These are phyloP conservation scores for Cyanodermella asteris DNA, from an alignment of 2,329 filamentous ascomycete genomes.

Conservation along the genomic window DNA sequence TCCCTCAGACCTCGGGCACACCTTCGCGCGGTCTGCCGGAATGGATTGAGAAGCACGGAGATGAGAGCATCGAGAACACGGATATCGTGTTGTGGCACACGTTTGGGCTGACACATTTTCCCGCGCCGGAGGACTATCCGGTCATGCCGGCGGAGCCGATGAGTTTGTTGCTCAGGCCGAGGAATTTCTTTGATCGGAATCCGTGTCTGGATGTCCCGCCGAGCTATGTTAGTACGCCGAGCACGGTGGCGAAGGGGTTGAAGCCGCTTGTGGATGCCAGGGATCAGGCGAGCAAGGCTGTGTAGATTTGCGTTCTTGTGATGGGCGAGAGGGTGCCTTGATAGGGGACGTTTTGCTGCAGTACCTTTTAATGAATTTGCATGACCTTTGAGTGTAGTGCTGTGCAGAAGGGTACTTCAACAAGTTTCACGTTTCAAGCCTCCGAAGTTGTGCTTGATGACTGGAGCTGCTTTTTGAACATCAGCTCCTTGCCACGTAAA, in stretches of 20 bases:
- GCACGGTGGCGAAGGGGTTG: slow-evolving; percentile 33
- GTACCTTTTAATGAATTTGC: no score
- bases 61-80: slow-evolving; percentile 50
- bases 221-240: slow-evolving; percentile 50
- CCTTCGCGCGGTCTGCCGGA: slow-evolving; percentile 49
- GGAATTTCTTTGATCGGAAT: slow-evolving; percentile 66
- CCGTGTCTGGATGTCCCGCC: slow-evolving; percentile 65
- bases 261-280: no score
- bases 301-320: no score
- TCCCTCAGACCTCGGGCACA: slow-evolving; percentile 68
- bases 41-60: slow-evolving; percentile 51
- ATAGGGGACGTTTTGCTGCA: no score
- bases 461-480: no score
- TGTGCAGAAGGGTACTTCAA: no score
- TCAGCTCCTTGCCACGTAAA: no score
- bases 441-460: no score
- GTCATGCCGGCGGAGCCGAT: slow-evolving; percentile 80
- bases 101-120: slow-evolving; percentile 79
- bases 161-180: slow-evolving; percentile 52
- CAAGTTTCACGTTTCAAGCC: no score
- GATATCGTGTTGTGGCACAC: slow-evolving; percentile 89
- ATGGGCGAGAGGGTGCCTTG: no score
- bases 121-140: slow-evolving; percentile 73
- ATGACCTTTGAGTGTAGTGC: no score
- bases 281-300: no score